These are phyloP conservation scores for Phytophthora nicotianae DNA, from an alignment of 352 stramenopile genomes.

Conservation along the genomic window DNA sequence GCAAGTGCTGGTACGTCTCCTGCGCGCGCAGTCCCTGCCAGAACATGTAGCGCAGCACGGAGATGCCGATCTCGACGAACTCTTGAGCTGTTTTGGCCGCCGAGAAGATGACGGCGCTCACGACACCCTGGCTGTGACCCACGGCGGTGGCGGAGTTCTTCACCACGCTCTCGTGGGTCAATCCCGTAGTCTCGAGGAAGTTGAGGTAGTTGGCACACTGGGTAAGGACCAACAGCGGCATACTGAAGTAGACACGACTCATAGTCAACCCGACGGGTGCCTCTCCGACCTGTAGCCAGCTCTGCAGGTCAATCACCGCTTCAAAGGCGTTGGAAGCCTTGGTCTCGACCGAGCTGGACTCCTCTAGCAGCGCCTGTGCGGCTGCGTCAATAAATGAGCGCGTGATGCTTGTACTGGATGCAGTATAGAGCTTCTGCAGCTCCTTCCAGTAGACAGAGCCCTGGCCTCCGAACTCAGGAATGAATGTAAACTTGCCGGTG, in stretches of 20 bases:
- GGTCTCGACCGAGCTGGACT: conserved; percentile 50
- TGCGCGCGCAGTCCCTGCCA: conserved; percentile 81
- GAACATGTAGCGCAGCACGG: conserved; percentile 79
- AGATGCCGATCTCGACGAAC: conserved; percentile 54
- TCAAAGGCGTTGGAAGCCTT: conserved; percentile 58
- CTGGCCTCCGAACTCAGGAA: conserved; percentile 77
- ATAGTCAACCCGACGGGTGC: conserved; percentile 15
- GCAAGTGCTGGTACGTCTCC: conserved; percentile 48
- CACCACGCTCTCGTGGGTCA: conserved; percentile 67
- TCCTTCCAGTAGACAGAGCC: conserved; percentile 71
- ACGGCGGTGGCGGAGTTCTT: conserved; percentile 47
- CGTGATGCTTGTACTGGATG: conserved; percentile 33
- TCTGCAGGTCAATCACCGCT: conserved; percentile 48
- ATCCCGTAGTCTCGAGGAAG: conserved; percentile 56
- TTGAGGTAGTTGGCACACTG: conserved; percentile 81
- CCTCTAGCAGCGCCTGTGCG: conserved; percentile 51
- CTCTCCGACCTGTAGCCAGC: conserved; percentile 53
- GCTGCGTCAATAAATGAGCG: conserved; percentile 51
- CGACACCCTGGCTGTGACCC: conserved; percentile 84
- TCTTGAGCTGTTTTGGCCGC: conserved; percentile 58
- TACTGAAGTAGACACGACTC: conserved; percentile 71
- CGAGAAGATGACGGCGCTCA: conserved; percentile 72
- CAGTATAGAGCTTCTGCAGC: conserved; percentile 52
- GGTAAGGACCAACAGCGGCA: conserved; percentile 77
- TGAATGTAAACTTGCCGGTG: conserved; percentile 33